Base-by-base conservation (phyloP, 805 yeast genomes). In the Sugiyamaella qingdaonensis region DNA sequence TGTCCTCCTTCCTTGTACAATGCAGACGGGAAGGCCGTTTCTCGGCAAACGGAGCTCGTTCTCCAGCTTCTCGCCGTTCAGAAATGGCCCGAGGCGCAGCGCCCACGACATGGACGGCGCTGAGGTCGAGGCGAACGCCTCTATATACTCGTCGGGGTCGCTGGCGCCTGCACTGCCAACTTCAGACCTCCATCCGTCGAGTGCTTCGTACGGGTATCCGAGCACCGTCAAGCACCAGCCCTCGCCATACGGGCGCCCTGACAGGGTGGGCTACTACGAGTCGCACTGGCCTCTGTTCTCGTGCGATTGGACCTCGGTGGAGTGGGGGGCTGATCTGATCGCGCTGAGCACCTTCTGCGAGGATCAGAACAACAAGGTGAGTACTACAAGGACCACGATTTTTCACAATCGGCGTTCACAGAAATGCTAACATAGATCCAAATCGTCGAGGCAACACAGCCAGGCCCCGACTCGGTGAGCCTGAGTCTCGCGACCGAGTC, bases 311-410 rank as follows among this genome's bases (percentile, higher is more conserved):
- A 60, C 78, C 4, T 56, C 58, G 21, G 58, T 70, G n/a, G 58
- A 56, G 3, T 58, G 61, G 9, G 73, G 73, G 1, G 54, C 63
- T 10, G 83, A 82, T 8, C 71, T 76, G 46, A 68, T 87, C 7
- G 94, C 88, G 0, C 65, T 85, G n/a, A 77, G 84, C n/a, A 79
- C 96, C 0, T 88, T 82, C 65, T 79, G 86, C 54, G 97, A 91
- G 66, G 95, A 88, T 48, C 73, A 81, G 27, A 72, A 76, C 39
- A 91, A 91, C 68, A 79, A 80, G 58, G 66, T 90, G 31, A 36
- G 54, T 51, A n/a, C 13, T n/a, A n/a, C n/a, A n/a, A n/a, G n/a
- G n/a, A n/a, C n/a, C n/a, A n/a, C n/a, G n/a, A n/a, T n/a, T n/a
- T n/a, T n/a, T n/a, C n/a, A n/a, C n/a, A n/a, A n/a, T n/a, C n/a